A percentile compares a stretch with the other conserved stretches of the same genome.
Conservation (phyloP, 228 moss, liverwort and hornwort genomes). For the Sphagnum fallax region DNA sequence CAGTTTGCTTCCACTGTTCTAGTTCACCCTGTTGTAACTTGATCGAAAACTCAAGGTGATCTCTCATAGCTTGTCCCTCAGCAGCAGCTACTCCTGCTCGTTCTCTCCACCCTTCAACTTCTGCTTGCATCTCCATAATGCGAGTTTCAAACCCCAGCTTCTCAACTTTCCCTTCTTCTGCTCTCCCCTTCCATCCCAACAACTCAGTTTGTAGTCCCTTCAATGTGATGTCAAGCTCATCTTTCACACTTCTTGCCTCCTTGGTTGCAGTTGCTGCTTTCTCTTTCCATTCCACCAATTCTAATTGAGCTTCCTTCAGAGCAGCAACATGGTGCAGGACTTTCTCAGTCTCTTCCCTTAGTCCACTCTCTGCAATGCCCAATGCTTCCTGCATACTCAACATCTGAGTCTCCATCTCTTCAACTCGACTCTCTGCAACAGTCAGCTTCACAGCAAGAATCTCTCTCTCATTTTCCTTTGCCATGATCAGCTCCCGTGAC, state of each 20-base stretch:
- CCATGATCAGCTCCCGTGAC: slow-evolving; percentile 17
- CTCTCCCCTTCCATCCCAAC: slow-evolving; percentile 20
- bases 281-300: slow-evolving; percentile 36
- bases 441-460: slow-evolving; percentile 37
- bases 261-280: slow-evolving; percentile 13
- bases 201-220: slow-evolving; percentile 22
- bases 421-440: slow-evolving; percentile 21
- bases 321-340: slow-evolving; percentile 34
- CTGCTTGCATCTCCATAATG: slow-evolving; percentile 9
- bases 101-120: slow-evolving; percentile 11
- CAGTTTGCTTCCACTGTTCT: slow-evolving; percentile 22
- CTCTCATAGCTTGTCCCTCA: slow-evolving; percentile 10
- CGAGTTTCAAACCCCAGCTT: slow-evolving; percentile 9
- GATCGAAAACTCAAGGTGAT: slow-evolving; percentile 8
- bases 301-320: slow-evolving; percentile 26
- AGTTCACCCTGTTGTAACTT: slow-evolving; percentile 17
- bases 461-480: slow-evolving; percentile 31
- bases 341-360: slow-evolving; percentile 34
- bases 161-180: slow-evolving; percentile 14
- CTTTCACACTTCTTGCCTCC: slow-evolving; percentile 7
- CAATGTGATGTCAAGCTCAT: slow-evolving; percentile 13
- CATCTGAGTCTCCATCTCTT: slow-evolving; percentile 25
- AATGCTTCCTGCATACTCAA: slow-evolving; percentile 31
- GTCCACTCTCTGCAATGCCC: slow-evolving; percentile 17
- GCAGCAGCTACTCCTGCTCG: slow-evolving; percentile 11